A percentile compares a stretch with the other conserved stretches of the same genome.
Evolutionary conservation across 164 flowering plant species (phyloP).

Genomic region (Paratinospora sagittata): DNA sequence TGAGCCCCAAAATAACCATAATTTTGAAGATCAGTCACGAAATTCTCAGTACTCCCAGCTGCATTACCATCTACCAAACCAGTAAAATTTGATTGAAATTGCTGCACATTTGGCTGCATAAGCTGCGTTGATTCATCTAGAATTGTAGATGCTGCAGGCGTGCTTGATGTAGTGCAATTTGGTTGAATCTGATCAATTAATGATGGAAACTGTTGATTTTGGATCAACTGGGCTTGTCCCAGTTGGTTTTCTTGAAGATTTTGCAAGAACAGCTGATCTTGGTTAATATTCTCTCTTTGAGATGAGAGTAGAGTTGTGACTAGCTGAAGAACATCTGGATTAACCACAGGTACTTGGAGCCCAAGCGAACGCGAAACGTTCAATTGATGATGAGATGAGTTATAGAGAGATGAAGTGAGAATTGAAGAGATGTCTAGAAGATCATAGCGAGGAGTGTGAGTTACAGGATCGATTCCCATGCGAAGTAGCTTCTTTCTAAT

Average conservation of each 20-base stretch:
- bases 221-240: slow-evolving; percentile 17
- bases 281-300: slow-evolving; percentile 23
- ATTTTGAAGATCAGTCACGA: slow-evolving; percentile 9
- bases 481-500: slow-evolving; percentile 78
- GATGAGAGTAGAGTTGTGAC: slow-evolving; percentile 43
- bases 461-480: slow-evolving; percentile 92
- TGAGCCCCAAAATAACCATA: slow-evolving; percentile 16
- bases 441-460: slow-evolving; percentile 76
- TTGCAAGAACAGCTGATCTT: slow-evolving; percentile 19
- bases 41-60: too few species aligned
- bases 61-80: not conserved
- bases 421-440: slow-evolving; percentile 69
- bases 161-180: slow-evolving; percentile 21
- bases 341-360: slow-evolving; percentile 37
- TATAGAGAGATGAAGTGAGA: slow-evolving; percentile 39
- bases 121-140: slow-evolving; percentile 23
- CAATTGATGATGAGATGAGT: slow-evolving; percentile 35
- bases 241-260: slow-evolving; percentile 27
- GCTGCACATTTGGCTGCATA: slow-evolving; percentile 30
- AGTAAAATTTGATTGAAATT: slow-evolving; percentile 21
- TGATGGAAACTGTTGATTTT: slow-evolving; percentile 20
- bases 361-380: slow-evolving; percentile 47
- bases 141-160: slow-evolving; percentile 16
- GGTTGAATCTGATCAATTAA: slow-evolving; percentile 17
- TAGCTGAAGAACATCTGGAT: slow-evolving; percentile 53